Base-by-base conservation (phyloP, 2,329 filamentous ascomycete genomes). In the Emmonsiellopsis sp. region DNA sequence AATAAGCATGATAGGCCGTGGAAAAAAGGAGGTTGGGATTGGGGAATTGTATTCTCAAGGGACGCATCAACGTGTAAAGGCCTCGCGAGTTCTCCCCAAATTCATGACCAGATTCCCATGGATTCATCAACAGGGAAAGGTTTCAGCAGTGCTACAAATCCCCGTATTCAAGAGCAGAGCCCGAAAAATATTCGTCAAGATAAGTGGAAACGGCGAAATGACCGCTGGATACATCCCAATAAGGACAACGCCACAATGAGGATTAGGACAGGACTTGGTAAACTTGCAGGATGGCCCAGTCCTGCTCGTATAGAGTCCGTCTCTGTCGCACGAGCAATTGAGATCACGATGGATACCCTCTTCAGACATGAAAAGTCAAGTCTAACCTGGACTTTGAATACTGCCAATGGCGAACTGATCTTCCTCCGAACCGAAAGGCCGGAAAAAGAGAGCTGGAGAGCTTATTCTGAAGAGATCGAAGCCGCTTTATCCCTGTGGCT, bases 401-500 rank as follows among this genome's bases (percentile, higher is more conserved):
- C n/a, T 8, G 3, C 11, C 15, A 10, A 30, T 16, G 26, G 26
- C 15, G 26, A 44, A 9, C 15, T 16, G 31, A 10, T 11, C 45
- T 10, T 15, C 31, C 32, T 48, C 38, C 26, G 51, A 6, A 7
- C n/a, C 42, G 47, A 15, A 1, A 50, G 20, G 7, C n/a, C 15
- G 50, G 53, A 35, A n/a, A 44, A 37, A 43, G 38, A 5, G 9
- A 38, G 13, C 13, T 67, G 65, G 65, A 60, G 50, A 26, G 58
- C 55, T 9, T 41, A 50, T 32, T 26, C 54, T 3, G 55, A 55
- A 2, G 60, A 63, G 32, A 55, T 67, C 13, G 64, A 67, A 8
- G 62, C 66, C 3, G 63, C 57, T 0, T 55, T 68, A 13, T 68
- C 66, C 0, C 49, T 68, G 3, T 67, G 66, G 65, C 9, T 66